Evolutionary conservation across 2,329 filamentous ascomycete genomes (phyloP).

Genomic region (Ophiostoma populinum): DNA sequence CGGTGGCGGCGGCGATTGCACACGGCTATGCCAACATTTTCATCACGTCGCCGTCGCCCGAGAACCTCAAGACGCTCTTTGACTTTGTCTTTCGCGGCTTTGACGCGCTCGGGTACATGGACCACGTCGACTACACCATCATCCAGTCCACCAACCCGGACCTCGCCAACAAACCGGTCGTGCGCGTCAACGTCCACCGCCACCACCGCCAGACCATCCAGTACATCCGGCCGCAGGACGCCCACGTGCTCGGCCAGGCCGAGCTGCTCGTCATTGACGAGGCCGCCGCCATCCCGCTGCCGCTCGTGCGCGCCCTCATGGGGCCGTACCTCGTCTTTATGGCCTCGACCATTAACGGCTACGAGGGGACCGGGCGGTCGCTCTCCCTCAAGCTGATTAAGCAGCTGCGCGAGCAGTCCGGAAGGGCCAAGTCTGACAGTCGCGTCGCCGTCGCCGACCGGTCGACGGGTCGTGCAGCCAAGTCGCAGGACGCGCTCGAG

Average conservation of each 20-base stretch:
- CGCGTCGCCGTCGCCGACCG: slow-evolving; percentile 59
- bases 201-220: slow-evolving; percentile 96
- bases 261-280: slow-evolving; percentile 95
- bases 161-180: slow-evolving; percentile 89
- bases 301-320: slow-evolving; percentile 83
- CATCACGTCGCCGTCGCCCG: slow-evolving; percentile 91
- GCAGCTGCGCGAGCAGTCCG: slow-evolving; percentile 84
- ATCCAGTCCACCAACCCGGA: slow-evolving; percentile 96
- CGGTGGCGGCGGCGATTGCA: slow-evolving; percentile 82
- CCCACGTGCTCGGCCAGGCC: slow-evolving; percentile 85
- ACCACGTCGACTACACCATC: slow-evolving; percentile 94
- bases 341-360: slow-evolving; percentile 98
- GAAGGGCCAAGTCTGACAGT: no score
- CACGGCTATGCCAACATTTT: slow-evolving; percentile 99
- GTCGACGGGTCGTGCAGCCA: slow-evolving; percentile 55
- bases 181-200: slow-evolving; percentile 86
- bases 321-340: slow-evolving; percentile 96
- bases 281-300: slow-evolving; percentile 87
- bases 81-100: slow-evolving; percentile 98
- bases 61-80: slow-evolving; percentile 96
- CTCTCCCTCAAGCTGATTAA: slow-evolving; percentile 93
- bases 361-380: slow-evolving; percentile 90
- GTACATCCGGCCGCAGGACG: slow-evolving; percentile 93
- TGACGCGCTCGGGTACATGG: slow-evolving; percentile 80
- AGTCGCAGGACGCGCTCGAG: slow-evolving; percentile 40